Conservation (phyloP, 1,139 yeast genomes). For the Yamadazyma friedrichii region DNA sequence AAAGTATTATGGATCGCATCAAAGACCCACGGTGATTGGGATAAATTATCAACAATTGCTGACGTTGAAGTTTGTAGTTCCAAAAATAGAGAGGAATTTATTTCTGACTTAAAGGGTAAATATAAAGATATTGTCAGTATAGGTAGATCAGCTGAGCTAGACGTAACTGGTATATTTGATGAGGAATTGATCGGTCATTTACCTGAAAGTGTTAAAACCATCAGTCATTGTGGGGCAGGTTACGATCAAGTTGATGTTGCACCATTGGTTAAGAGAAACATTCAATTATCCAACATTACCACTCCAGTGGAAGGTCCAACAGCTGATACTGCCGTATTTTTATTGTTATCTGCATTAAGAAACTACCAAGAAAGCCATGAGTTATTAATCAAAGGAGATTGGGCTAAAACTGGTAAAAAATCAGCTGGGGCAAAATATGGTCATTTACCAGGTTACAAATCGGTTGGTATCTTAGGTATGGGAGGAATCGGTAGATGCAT, state of each 20-base stretch:
- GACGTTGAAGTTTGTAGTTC: constrained; percentile 52
- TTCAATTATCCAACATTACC: constrained; percentile 75
- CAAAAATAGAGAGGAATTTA: constrained; percentile 46
- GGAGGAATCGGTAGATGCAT: constrained; percentile 79
- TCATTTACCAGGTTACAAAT: constrained; percentile 57
- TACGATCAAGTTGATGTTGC: constrained; percentile 77
- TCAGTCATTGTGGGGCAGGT: constrained; percentile 90
- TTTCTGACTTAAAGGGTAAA: constrained; percentile 48
- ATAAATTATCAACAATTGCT: constrained; percentile 41
- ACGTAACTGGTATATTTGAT: constrained; percentile 72
- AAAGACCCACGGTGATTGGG: constrained; percentile 54
- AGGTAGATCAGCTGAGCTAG: constrained; percentile 48
- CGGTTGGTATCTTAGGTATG: constrained; percentile 69
- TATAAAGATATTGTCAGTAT: constrained; percentile 48
- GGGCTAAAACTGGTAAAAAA: constrained; percentile 39
- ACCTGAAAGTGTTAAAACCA: constrained; percentile 60
- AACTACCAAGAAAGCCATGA: constrained; percentile 52
- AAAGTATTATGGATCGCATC: constrained; percentile 61
- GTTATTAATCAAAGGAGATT: constrained; percentile 53
- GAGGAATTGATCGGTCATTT: constrained; percentile 60
- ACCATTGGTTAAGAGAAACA: constrained; percentile 46
- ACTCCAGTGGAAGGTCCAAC: constrained; percentile 75
- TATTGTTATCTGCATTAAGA: constrained; percentile 66
- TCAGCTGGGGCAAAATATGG: constrained; percentile 28
- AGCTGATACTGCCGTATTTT: constrained; percentile 74